Percentiles rank a stretch among this genome's conserved stretches.
These are phyloP conservation scores for Daldinia concentrica DNA, from an alignment of 495 filamentous ascomycete genomes.

Conservation along the genomic window DNA sequence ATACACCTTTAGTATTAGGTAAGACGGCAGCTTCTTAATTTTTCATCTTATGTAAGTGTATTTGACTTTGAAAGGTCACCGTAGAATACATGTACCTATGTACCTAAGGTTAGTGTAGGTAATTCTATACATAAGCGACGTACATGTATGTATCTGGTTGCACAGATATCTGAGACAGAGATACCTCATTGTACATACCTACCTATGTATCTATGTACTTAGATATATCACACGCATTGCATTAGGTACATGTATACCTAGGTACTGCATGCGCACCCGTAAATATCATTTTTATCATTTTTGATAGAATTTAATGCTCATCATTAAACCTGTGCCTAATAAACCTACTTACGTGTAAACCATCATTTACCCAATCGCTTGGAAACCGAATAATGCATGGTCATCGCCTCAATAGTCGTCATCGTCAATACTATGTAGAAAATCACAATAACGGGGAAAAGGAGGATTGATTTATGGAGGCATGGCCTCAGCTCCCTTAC, in stretches of 20 bases:
- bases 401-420: background rate
- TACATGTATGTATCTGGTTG: background rate
- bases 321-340: background rate
- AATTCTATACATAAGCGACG: background rate
- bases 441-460: constrained; percentile 5
- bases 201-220: too few relatives aligned
- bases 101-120: too few relatives aligned
- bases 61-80: background rate
- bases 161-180: background rate
- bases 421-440: background rate
- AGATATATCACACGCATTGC: too few relatives aligned
- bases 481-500: constrained; percentile 7
- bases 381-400: background rate
- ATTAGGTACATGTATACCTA: too few relatives aligned
- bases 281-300: background rate
- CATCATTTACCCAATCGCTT: background rate
- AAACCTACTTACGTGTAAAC: background rate
- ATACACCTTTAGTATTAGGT: background rate
- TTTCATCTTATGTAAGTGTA: background rate
- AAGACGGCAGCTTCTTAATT: background rate
- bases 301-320: background rate
- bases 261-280: too few relatives aligned
- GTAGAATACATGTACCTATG: too few relatives aligned
- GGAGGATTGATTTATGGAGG: constrained; percentile 3
- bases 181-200: too few relatives aligned